Base-by-base conservation (phyloP, 768 basidiomycete genomes). In the Russula brevipes region DNA sequence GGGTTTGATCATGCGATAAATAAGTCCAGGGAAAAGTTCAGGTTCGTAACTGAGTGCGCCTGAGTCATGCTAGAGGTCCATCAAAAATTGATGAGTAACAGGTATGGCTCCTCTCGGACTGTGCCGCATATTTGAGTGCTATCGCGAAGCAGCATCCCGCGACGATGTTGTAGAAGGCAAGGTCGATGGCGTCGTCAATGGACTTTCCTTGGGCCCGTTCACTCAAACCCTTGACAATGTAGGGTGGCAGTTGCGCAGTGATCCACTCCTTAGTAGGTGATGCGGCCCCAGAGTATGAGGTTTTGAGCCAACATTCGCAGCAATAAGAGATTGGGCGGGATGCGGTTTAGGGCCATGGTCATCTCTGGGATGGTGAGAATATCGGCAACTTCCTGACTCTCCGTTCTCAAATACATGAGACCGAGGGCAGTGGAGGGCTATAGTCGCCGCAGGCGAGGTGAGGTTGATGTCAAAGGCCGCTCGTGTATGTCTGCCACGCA, bases 1-100 rank as follows among this genome's bases (percentile, higher is more conserved):
- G 7, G 97, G 97, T 76, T 98, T 97, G 78, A 98, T 90, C 97
- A 98, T 98, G 69, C 96, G 91, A 72, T n/a, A n/a, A 74, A 98
- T 98, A 50, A 99, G 83, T 71, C 97, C 24, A 24, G 24, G 24
- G 24, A 24, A 24, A 24, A 24, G 24, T 24, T 24, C 24, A 24
- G 24, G 24, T 24, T 24, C 24, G 24, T 24, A 24, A 24, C 24
- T 24, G 24, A 24, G 24, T 24, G 24, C 1, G 24, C 24, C 24
- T 1, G 24, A 24, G 1, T 24, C 24, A 24, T 24, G 24, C 24
- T 24, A 24, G 24, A 24, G 24, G 24, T 24, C 24, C 24, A 24
- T 24, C 24, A n/a, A 24, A 24, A 87, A 60, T 82, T 80, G 63
- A 94, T 86, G 58, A 98, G 81, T 72, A 91, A 81, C 50, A 82